Conservation (phyloP, 257 asterid species). For the Asclepias syriaca region DNA sequence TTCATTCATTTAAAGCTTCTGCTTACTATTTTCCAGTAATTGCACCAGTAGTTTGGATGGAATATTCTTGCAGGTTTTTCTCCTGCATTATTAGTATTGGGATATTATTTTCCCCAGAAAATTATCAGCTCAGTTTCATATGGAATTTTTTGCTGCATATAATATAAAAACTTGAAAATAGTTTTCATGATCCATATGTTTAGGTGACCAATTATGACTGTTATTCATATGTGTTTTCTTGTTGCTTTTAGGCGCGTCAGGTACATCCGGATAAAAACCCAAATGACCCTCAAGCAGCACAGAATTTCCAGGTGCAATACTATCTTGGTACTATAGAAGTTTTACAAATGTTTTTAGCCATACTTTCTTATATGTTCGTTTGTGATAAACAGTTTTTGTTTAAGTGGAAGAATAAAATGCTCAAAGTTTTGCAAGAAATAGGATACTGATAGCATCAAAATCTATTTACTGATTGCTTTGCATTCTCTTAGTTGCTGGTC, state of each 20-base stretch:
- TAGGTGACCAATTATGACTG: neutral
- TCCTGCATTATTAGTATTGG: no score
- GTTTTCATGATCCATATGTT: neutral
- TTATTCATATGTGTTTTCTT: neutral
- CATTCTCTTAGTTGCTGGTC: neutral
- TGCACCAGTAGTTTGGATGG: no score
- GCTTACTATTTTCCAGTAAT: no score
- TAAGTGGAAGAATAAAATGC: neutral
- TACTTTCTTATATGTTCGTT: conserved; percentile 12
- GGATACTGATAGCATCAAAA: neutral
- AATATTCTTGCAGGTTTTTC: no score
- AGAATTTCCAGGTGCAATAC: conserved; percentile 72
- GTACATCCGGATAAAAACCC: conserved; percentile 99
- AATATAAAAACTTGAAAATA: neutral
- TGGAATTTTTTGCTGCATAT: neutral
- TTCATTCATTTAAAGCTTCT: no score
- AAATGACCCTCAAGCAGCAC: conserved; percentile 92
- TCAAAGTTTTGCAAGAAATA: neutral
- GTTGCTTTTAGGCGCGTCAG: conserved; percentile 67
- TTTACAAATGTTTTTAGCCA: conserved; percentile 1
- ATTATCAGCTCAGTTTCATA: neutral
- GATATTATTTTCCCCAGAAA: neutral
- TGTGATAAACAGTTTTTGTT: conserved; percentile 1
- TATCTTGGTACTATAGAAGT: neutral
- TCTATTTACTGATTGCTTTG: neutral